Evolutionary conservation across 306 rosid species (phyloP), one percentile per base, ranked within the genome.

Genomic region (Echinosophora koreensis): DNA sequence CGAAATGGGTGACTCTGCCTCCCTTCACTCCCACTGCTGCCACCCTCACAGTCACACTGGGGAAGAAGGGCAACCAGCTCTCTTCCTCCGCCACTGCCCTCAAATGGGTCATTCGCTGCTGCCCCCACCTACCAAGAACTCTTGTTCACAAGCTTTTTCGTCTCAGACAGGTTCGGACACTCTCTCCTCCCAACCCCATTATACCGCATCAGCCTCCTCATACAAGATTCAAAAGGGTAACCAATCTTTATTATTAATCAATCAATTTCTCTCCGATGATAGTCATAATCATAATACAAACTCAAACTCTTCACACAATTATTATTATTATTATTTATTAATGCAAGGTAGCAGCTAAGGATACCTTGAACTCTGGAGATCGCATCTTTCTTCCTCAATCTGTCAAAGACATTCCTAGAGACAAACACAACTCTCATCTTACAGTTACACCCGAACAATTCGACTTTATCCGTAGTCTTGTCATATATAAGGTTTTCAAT

Each of bases 61-160:
- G 6, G 41, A 37, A 37, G 41, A 37, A 37, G 6, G 41, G 41
- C 1, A 38, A 4, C 9, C 42, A 71, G 41, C 56, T 90, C 6
- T 65, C 75, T 2, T 4, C 41, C 0, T 9, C 62, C 12, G n/a
- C 88, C 8, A 83, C 90, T 14, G 96, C 97, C 1, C 87, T 92
- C 55, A 92, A 95, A 80, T 89, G 97, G 97, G 84, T 95, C 42
- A 50, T 79, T 41, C 88, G 77, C 2, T 94, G 98, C 87, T 89
- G 98, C 88, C 98, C 98, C 7, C 67, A 88, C 69, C 69, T 92
- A 8, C 97, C 98, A 12, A 87, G 73, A 84, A 81, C 85, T 83
- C 97, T 94, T 3, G 88, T 94, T 0, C 97, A 92, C 84, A 92
- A 94, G 84, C 97, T 94, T 72, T 94, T 94, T 77, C 97, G 97